A percentile compares a stretch with the other conserved stretches of the same genome.
phyloP scores from a whole-genome alignment of 2,329 filamentous ascomycete genomes.

The Cladosporium sp. region DNA sequence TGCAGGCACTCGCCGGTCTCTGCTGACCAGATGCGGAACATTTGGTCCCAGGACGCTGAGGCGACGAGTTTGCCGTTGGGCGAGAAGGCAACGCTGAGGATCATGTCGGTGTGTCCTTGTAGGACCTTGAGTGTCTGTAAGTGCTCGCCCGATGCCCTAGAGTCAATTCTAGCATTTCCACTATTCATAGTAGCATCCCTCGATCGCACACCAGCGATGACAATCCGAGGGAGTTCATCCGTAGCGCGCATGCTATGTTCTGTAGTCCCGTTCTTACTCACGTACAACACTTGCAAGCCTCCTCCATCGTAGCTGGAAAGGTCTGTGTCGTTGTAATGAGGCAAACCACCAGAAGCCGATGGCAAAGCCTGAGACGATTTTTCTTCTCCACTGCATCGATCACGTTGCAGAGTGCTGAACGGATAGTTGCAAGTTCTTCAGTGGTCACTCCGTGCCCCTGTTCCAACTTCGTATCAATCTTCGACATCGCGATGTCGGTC shows the following conservation, averaged over 20 bases:
- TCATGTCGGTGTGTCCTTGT: constrained; percentile 24
- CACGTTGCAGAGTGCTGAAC: not conserved
- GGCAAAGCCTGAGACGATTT: not conserved
- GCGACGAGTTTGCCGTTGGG: constrained; percentile 23
- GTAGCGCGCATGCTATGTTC: not conserved
- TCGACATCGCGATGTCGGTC: not conserved
- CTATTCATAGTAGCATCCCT: too few relatives aligned
- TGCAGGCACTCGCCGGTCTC: constrained; percentile 16
- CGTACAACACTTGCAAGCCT: not conserved
- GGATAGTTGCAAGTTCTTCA: not conserved
- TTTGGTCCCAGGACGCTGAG: constrained; percentile 24
- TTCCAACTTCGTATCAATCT: not conserved
- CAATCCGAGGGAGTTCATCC: not conserved
- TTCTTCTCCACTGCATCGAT: not conserved
- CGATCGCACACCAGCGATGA: not conserved
- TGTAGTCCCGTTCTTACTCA: not conserved
- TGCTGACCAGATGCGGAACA: constrained; percentile 23
- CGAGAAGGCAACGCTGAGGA: constrained; percentile 25
- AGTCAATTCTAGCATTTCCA: too few relatives aligned
- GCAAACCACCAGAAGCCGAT: not conserved
- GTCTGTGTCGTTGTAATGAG: not conserved
- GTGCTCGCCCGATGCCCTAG: too few relatives aligned
- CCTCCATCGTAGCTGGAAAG: not conserved
- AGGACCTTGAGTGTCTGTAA: constrained; percentile 2
- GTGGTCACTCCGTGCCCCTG: not conserved